Evolutionary conservation across 129 eudicot genomes (phyloP), one percentile per base, ranked within the genome.

Genomic region (Kitagawia praeruptora): DNA sequence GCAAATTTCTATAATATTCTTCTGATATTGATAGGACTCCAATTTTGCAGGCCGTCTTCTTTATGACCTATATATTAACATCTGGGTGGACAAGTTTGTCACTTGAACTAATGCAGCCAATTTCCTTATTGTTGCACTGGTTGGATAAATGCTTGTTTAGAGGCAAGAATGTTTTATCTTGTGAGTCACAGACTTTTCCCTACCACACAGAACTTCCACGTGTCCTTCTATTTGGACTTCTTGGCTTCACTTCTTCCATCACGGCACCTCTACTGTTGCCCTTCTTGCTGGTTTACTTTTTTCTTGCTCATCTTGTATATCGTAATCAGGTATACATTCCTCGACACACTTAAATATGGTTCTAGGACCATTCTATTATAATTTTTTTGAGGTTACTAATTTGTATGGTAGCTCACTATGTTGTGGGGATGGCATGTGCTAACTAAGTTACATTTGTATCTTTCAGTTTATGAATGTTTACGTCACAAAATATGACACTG

Each of bases 41-140:
- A 23, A 12, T 81, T 77, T 87, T 87, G 86, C 95, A 95, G 99
- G 96, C 96, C 19, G 84, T 89, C 75, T 90, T 90, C 86, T 95
- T 95, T 83, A 92, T 92, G 94, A 86, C 96, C n/a, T 95, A 95
- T 72, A 87, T 92, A 46, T 83, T 95, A 87, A 95, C 99, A 70
- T 87, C 96, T 41, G 99, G 99, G 38, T 95, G 99, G 99, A 90
- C 99, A 23, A 92, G 97, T 87, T 75, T 95, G 83, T 87, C 99
- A 34, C 82, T 66, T 66, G 99, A 95, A 70, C 83, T 95, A 82
- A 85, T 87, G 87, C 99, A 92, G 83, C 94, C 96, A 46, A 85
- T 78, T 84, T 85, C 87, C 61, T 91, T 95, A 70, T 73, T 92
- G 48, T 82, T 86, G 78, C 92, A 92, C 81, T 86, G 86, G 83